A percentile compares a stretch with the other conserved stretches of the same genome.
phyloP scores from a whole-genome alignment of 495 filamentous ascomycete species.

The Penicillium angulare region DNA sequence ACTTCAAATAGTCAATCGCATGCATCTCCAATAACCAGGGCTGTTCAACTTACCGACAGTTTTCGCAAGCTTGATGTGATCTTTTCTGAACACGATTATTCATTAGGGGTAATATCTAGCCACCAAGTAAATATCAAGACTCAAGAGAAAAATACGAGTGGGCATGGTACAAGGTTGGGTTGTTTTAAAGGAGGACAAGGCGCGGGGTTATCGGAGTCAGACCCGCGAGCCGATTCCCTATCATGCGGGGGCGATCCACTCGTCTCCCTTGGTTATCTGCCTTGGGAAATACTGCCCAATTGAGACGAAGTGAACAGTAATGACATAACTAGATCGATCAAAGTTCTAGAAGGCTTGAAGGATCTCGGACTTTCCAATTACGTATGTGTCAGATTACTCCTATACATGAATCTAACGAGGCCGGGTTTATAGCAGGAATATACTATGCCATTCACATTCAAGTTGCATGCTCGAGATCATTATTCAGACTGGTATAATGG shows the following conservation, averaged over 20 bases:
- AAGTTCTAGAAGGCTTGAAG: no score
- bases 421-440: no score
- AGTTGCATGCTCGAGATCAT: no score
- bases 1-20: constrained; percentile 14
- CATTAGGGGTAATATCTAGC: neutral
- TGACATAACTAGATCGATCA: constrained; percentile 5
- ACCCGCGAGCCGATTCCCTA: constrained; percentile 9
- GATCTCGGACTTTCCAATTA: no score
- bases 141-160: neutral
- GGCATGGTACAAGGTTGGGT: neutral
- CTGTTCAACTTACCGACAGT: constrained; percentile 41
- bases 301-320: constrained; percentile 1
- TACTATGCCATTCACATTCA: no score
- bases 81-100: constrained; percentile 20
- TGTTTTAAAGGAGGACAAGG: constrained; percentile 5
- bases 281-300: constrained; percentile 1
- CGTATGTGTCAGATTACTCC: no score
- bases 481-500: no score
- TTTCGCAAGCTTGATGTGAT: constrained; percentile 39
- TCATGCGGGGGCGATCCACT: constrained; percentile 6
- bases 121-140: neutral
- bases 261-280: neutral
- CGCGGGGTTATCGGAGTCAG: constrained; percentile 20
- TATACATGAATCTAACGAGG: no score
- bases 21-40: no score